Base-by-base conservation (phyloP, 2,329 filamentous ascomycete genomes). In the Neofusicoccum sp. region DNA sequence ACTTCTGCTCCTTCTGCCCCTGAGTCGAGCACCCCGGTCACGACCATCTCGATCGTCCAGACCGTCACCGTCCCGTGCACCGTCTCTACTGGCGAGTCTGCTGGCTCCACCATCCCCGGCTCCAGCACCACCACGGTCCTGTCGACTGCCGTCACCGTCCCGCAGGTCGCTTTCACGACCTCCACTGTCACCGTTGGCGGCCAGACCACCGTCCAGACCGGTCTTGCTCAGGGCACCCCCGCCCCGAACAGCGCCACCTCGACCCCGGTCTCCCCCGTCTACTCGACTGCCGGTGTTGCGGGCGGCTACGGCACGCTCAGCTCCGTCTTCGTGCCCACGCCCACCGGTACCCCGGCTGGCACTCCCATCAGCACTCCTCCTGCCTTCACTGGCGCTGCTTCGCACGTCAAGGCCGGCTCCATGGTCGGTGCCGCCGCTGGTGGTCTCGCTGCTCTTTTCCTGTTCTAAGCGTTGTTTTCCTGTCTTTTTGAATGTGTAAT, bases 81-180 rank as follows among this genome's bases (percentile, higher is more conserved):
- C 44, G 75, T 76, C 70, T 70, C 69, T 47, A 71, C 62, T 7
- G 67, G 74, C 61, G 64, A 67, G 16, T 68, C 71, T n/a, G 72
- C 37, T 9, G 62, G 73, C 49, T 63, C 66, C 39, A 71, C 73
- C n/a, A 72, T 76, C 54, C 68, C 71, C 2, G 66, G 63, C 29
- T 71, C 71, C 64, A 71, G 66, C 65, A 71, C 65, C 61, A 72
- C 69, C n/a, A 70, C 68, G 34, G 67, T 69, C 14, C 67, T 78
- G 54, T 69, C 73, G 28, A 80, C 77, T 4, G 76, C 76, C 22
- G 69, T 82, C 63, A 81, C 78, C 12, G 79, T 83, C 29, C 80
- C 80, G 0, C 76, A 79, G 66, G 77, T 81, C 9, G 71, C 74
- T 66, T 80, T 81, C 74, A 75, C 74, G 34, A 80, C 78, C 37